Evolutionary conservation across 495 filamentous ascomycete species (phyloP).

Genomic region (Entonaema liquescens): DNA sequence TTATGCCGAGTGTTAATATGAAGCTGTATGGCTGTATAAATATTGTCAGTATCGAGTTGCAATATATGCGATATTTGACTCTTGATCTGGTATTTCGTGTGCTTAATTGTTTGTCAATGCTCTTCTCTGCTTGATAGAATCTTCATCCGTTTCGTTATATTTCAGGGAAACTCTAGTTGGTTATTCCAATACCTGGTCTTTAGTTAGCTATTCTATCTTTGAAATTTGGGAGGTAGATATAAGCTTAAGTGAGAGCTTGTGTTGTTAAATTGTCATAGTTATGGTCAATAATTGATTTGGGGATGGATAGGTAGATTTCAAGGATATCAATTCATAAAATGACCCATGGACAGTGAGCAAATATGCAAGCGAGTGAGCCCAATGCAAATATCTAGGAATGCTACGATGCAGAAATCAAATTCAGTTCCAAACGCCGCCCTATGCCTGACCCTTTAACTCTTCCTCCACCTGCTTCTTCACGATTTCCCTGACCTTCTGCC

Average conservation of each 20-base stretch:
- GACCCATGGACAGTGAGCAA: background rate
- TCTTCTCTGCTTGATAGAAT: background rate
- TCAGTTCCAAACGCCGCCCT: slow-evolving; percentile 33
- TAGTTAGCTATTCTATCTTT: no score
- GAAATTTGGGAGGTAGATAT: background rate
- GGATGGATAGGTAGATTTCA: background rate
- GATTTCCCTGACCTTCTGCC: slow-evolving; percentile 61
- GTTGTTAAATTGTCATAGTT: no score
- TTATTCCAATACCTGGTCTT: no score
- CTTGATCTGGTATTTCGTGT: background rate
- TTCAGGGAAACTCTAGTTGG: no score
- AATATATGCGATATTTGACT: background rate
- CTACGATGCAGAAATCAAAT: slow-evolving; percentile 6
- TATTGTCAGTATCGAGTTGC: background rate
- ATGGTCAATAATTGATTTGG: background rate
- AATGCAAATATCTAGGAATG: slow-evolving; percentile 25
- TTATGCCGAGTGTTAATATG: background rate
- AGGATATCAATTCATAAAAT: slow-evolving; percentile 11
- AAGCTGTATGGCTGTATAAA: background rate
- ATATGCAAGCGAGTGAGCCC: slow-evolving; percentile 3
- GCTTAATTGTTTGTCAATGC: no score
- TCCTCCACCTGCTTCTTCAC: slow-evolving; percentile 65
- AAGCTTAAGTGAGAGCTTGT: background rate
- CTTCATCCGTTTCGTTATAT: background rate
- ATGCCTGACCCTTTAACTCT: slow-evolving; percentile 53